These are phyloP conservation scores for Gastrolobium villosum DNA, from an alignment of 306 rosid species.

Conservation along the genomic window DNA sequence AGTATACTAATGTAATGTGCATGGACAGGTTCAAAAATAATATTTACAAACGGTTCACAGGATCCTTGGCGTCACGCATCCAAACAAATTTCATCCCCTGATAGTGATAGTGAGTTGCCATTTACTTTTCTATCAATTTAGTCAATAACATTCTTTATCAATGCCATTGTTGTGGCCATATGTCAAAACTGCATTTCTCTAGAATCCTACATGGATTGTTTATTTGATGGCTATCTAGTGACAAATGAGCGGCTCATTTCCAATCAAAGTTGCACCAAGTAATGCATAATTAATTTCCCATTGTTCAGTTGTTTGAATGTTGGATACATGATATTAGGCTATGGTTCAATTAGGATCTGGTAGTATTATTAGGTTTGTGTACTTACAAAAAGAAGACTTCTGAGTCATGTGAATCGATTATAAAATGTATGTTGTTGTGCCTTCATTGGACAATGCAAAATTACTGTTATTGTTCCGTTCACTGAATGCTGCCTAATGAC, in stretches of 20 bases:
- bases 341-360: neutral
- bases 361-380: slow-evolving; percentile 16
- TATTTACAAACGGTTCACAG: slow-evolving; percentile 92
- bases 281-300: slow-evolving; percentile 17
- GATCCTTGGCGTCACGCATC: slow-evolving; percentile 99
- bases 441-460: slow-evolving; percentile 10
- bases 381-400: neutral
- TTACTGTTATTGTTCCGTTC: slow-evolving; percentile 2
- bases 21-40: slow-evolving; percentile 86
- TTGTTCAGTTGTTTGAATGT: slow-evolving; percentile 24
- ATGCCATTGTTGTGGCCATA: slow-evolving; percentile 12
- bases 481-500: slow-evolving; percentile 26
- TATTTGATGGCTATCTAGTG: slow-evolving; percentile 31
- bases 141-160: slow-evolving; percentile 32
- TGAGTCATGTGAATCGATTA: neutral
- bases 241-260: slow-evolving; percentile 33
- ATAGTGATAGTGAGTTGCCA: slow-evolving; percentile 79
- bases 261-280: neutral
- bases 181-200: slow-evolving; percentile 14
- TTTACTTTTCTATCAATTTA: slow-evolving; percentile 42
- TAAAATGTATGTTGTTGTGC: neutral
- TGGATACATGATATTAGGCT: neutral
- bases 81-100: slow-evolving; percentile 79
- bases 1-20: slow-evolving; percentile 38
- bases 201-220: slow-evolving; percentile 26